Evolutionary conservation across 768 basidiomycete species (phyloP), one percentile per base, ranked within the genome.

Genomic region (Mycena pura): DNA sequence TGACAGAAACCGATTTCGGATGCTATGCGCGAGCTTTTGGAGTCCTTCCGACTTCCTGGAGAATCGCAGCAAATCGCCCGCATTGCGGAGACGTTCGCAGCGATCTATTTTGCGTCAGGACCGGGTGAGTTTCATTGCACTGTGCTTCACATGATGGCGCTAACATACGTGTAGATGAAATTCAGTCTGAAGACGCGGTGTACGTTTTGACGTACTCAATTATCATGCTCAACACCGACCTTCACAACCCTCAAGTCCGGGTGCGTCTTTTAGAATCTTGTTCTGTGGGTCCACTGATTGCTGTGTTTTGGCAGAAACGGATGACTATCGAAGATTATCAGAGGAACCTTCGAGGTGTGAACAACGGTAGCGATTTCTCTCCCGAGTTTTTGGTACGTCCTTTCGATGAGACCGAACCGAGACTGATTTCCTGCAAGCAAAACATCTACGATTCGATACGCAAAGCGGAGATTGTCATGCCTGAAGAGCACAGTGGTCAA

Each of bases 201-300:
- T 96, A 97, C 74, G 92, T 99, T 8, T 77, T 99, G 24, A 87
- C 96, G 1, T 99, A 89, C 74, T 98, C 97, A 0, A 89, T 99
- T 61, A 98, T 99, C 74, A 86, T 99, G 95, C 85, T 99, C 48
- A 99, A 99, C 76, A 99, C 97, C 8, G 97, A 99, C 77, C 86
- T 88, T 29, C 96, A 98, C 72, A 98, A 93, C 71, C 95, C 96
- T 13, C 95, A 97, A 81, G 85, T 96, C 62, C 79, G 92, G 71
- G 94, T 91, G 71, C 73, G 89, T 69, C 11, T 47, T 22, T 29
- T 53, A 48, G 44, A 39, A 44, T 24, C 3, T n/a, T 50, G 46
- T 19, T 38, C 25, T 31, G 17, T 3, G 5, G 14, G 39, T 51
- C 21, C 6, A 39, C 41, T 59, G n/a, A 68, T 60, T 28, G 13